These are phyloP conservation scores for Volvox carteri DNA, from an alignment of 163 green algal species.

Conservation along the genomic window DNA sequence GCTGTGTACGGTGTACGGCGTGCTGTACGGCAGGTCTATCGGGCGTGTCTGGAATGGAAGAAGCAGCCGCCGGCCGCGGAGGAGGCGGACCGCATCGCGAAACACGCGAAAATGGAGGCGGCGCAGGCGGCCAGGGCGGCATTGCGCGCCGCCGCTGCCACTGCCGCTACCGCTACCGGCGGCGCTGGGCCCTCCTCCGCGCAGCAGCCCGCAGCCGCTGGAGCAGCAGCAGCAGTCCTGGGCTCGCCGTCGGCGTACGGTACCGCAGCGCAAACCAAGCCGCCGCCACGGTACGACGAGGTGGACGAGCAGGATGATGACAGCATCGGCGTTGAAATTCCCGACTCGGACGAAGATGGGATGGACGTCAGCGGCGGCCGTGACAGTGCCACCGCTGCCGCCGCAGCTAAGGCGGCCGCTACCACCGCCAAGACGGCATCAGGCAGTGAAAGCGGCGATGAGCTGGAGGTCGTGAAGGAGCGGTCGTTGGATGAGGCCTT, in stretches of 20 bases:
- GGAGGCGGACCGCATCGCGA: conserved; percentile 19
- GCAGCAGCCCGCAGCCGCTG: background rate
- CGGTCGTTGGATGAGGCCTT: conserved; percentile 9
- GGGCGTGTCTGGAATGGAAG: conserved; percentile 66
- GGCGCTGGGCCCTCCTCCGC: background rate
- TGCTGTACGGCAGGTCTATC: conserved; percentile 70
- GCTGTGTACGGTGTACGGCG: no score
- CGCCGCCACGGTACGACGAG: conserved; percentile 17
- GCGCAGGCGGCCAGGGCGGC: conserved; percentile 9
- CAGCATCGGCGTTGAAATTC: conserved; percentile 2
- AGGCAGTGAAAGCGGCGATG: conserved; percentile 1
- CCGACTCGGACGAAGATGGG: background rate
- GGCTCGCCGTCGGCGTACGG: conserved; percentile 1
- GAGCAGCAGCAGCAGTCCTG: background rate
- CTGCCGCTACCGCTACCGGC: background rate
- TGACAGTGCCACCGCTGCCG: background rate
- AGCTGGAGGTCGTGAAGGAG: conserved; percentile 31
- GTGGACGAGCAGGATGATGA: conserved; percentile 32
- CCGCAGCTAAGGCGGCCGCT: background rate
- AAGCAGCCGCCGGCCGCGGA: conserved; percentile 52
- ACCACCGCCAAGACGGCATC: background rate
- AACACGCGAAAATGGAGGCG: conserved; percentile 18
- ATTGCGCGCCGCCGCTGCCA: background rate
- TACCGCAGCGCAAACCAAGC: no score
- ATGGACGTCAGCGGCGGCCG: background rate